Conservation (phyloP, 257 asterid species). For the Solanum tarijense region DNA sequence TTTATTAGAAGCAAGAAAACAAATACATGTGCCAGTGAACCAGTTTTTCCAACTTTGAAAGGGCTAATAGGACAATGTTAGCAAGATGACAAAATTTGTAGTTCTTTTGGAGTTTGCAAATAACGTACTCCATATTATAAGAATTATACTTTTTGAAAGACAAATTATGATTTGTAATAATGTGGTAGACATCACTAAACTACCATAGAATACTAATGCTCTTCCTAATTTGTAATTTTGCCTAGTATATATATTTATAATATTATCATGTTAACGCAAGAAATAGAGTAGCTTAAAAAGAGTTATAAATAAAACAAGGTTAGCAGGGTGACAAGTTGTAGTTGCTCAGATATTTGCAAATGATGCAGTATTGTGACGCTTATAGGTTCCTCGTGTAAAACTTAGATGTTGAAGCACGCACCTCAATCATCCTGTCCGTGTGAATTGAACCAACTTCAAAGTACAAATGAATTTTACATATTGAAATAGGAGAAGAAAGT, state of each 20-base stretch:
- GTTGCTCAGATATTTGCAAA: not conserved
- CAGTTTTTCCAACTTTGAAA: not conserved
- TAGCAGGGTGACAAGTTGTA: not conserved
- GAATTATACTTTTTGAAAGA: not conserved
- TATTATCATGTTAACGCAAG: not conserved
- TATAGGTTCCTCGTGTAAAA: not conserved
- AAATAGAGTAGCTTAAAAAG: not conserved
- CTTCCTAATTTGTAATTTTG: not conserved
- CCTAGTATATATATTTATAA: not conserved
- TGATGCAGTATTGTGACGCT: not conserved
- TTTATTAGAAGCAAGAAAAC: not conserved
- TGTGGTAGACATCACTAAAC: not conserved
- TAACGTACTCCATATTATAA: not conserved
- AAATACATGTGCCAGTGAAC: not conserved
- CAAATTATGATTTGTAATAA: not conserved
- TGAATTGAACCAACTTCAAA: not conserved
- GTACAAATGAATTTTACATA: not conserved
- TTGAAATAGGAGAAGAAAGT: not conserved
- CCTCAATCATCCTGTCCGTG: fast-evolving
- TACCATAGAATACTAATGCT: not conserved
- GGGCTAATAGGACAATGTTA: not conserved
- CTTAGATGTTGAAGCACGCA: not conserved
- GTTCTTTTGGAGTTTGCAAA: not conserved
- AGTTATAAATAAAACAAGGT: not conserved
- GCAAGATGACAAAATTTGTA: not conserved